phyloP scores from a whole-genome alignment of 805 yeast species.

The Candida nemodendra region DNA sequence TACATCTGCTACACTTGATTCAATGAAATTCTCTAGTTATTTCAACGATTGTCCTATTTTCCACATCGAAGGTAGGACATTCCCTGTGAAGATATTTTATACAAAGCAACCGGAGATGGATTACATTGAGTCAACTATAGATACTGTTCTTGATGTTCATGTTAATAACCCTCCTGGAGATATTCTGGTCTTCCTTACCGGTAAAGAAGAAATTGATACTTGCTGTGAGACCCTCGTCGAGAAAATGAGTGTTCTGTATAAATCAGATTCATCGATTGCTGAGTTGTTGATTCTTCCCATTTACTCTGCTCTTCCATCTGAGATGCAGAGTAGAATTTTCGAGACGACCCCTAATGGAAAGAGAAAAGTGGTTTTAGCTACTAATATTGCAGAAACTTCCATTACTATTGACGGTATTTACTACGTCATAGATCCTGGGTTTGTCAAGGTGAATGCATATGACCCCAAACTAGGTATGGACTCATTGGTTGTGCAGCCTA shows the following conservation, averaged over 20 bases:
- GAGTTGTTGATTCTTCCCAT: constrained; percentile 82
- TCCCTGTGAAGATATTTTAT: constrained; percentile 82
- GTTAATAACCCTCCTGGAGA: constrained; percentile 77
- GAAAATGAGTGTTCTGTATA: constrained; percentile 62
- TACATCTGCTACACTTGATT: constrained; percentile 92
- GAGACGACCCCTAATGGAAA: constrained; percentile 83
- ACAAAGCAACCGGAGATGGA: constrained; percentile 84
- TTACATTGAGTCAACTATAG: constrained; percentile 78
- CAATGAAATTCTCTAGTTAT: constrained; percentile 77
- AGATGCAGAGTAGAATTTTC: constrained; percentile 83
- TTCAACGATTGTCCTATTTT: constrained; percentile 81
- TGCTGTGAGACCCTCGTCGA: constrained; percentile 73
- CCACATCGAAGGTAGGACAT: constrained; percentile 85
- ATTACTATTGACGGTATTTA: constrained; percentile 91
- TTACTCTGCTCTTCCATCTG: constrained; percentile 88
- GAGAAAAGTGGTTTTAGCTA: constrained; percentile 88
- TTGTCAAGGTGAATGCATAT: constrained; percentile 84
- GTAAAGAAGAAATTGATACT: constrained; percentile 94
- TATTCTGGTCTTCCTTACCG: constrained; percentile 78
- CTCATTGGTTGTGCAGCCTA: constrained; percentile 75
- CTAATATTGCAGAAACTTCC: constrained; percentile 97
- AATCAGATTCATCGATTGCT: constrained; percentile 40
- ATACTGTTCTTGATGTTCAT: constrained; percentile 84
- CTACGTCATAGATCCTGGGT: constrained; percentile 93
- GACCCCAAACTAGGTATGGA: constrained; percentile 92